Evolutionary conservation across 2,329 filamentous ascomycete genomes (phyloP).

Genomic region (Gnomoniopsis smithogilvyi): DNA sequence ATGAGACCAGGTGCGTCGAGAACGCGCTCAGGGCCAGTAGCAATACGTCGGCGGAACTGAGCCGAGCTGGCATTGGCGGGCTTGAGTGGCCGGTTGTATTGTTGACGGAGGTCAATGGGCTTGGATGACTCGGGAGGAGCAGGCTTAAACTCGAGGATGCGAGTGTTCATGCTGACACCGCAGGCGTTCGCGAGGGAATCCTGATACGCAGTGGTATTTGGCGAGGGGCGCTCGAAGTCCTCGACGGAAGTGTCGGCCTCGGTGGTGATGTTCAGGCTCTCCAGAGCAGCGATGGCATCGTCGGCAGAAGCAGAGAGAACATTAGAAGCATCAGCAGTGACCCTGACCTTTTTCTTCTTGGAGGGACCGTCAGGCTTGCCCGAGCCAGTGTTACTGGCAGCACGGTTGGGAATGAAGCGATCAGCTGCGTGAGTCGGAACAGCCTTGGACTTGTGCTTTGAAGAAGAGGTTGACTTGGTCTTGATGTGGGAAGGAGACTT

Average conservation of each 20-base stretch:
- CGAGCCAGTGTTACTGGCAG: conserved; percentile 77
- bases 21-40: conserved; percentile 92
- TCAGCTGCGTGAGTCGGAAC: conserved; percentile 79
- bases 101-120: conserved; percentile 93
- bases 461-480: conserved; percentile 37
- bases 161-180: conserved; percentile 87
- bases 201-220: conserved; percentile 87
- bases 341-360: conserved; percentile 69
- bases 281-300: conserved; percentile 75
- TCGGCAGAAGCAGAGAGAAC: conserved; percentile 77
- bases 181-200: conserved; percentile 87
- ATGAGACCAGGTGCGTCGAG: conserved; percentile 93
- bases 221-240: conserved; percentile 73
- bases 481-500: conserved; percentile 59
- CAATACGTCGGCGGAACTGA: conserved; percentile 86
- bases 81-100: conserved; percentile 97
- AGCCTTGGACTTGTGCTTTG: conserved; percentile 66
- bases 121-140: conserved; percentile 97
- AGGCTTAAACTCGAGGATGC: conserved; percentile 97
- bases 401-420: conserved; percentile 93
- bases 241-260: conserved; percentile 54
- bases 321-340: conserved; percentile 66
- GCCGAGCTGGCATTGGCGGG: conserved; percentile 69
- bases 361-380: conserved; percentile 76
- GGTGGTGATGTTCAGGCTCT: conserved; percentile 74